A percentile compares a stretch with the other conserved stretches of the same genome.
Conservation (phyloP, 225 moss, liverwort and hornwort genomes). For the Rhytidiadelphus loreus region DNA sequence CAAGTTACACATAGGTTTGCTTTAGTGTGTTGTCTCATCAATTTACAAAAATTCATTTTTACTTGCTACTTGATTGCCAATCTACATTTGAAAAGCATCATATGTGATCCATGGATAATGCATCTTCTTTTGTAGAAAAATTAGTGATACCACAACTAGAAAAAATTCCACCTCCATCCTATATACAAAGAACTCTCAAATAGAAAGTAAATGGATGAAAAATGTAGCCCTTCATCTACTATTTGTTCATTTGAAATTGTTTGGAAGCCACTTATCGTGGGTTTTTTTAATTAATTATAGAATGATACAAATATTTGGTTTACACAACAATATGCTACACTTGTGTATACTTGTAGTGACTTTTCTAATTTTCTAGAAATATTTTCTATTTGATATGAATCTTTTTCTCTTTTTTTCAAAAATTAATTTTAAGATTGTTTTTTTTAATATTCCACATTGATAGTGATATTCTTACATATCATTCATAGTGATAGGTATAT, state of each 20-base stretch:
- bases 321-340: rapidly evolving
- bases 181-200: background rate
- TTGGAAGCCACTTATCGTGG: background rate
- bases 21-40: background rate
- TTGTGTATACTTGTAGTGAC: background rate
- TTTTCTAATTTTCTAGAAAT: background rate
- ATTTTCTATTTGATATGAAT: background rate
- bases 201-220: background rate
- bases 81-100: background rate
- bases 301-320: background rate
- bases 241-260: background rate
- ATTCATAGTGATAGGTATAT: background rate
- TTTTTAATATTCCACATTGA: background rate
- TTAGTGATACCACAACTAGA: background rate
- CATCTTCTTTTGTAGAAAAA: background rate
- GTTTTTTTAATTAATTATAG: background rate
- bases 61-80: background rate
- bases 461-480: too few relatives aligned
- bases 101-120: background rate
- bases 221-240: background rate
- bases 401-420: background rate
- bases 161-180: background rate
- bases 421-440: too few relatives aligned
- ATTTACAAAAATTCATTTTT: background rate
- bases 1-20: background rate